These are phyloP conservation scores for Volvariella surrecta DNA, from an alignment of 1,284 basidiomycete species.

Conservation along the genomic window DNA sequence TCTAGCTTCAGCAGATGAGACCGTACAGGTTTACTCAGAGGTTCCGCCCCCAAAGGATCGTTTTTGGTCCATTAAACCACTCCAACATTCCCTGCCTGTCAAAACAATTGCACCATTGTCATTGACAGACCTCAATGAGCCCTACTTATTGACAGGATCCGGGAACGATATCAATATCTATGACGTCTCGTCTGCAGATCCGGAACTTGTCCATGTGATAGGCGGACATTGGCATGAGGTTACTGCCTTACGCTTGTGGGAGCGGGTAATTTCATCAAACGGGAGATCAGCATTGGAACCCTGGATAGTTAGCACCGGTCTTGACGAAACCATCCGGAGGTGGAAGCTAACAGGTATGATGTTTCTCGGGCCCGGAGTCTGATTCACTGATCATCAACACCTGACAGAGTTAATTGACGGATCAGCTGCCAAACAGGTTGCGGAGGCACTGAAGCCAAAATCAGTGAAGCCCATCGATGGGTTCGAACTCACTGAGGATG, in stretches of 20 bases:
- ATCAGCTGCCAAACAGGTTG: slow-evolving; percentile 10
- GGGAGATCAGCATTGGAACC: slow-evolving; percentile 45
- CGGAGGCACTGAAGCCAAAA: slow-evolving; percentile 15
- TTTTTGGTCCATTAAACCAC: slow-evolving; percentile 34
- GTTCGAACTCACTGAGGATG: slow-evolving; percentile 57
- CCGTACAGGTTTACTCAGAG: slow-evolving; percentile 51
- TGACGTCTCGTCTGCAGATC: slow-evolving; percentile 55
- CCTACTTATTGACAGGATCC: slow-evolving; percentile 71
- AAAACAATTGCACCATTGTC: slow-evolving; percentile 65
- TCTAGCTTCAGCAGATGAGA: slow-evolving; percentile 82
- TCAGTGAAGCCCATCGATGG: slow-evolving; percentile 13
- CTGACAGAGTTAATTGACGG: not conserved
- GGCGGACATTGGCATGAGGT: slow-evolving; percentile 89
- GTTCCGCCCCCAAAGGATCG: slow-evolving; percentile 7
- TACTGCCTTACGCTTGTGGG: slow-evolving; percentile 66
- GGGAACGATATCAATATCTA: slow-evolving; percentile 77
- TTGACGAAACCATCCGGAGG: slow-evolving; percentile 80
- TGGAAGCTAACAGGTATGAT: slow-evolving; percentile 67
- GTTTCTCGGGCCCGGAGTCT: not conserved
- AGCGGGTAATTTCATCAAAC: slow-evolving; percentile 34
- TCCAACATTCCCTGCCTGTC: slow-evolving; percentile 62
- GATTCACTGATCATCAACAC: slow-evolving; percentile 10
- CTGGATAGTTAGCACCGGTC: slow-evolving; percentile 74
- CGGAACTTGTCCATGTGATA: slow-evolving; percentile 57
- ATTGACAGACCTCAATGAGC: slow-evolving; percentile 49